A percentile compares a stretch with the other conserved stretches of the same genome.
These are phyloP conservation scores for Alternaria ethzedia DNA, from an alignment of 2,329 filamentous ascomycete species.

Conservation along the genomic window DNA sequence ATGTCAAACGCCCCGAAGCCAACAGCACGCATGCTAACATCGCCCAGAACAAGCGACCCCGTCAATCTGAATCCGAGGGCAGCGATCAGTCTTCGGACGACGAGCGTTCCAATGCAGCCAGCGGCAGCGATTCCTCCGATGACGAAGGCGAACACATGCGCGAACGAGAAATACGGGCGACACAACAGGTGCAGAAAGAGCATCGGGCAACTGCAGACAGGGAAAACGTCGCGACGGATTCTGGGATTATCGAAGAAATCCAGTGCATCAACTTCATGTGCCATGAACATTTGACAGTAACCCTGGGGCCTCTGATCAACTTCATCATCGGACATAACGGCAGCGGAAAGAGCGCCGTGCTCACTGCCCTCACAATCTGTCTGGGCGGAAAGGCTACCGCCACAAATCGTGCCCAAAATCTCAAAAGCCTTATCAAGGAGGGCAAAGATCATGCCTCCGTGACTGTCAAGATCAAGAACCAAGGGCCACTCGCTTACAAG, in stretches of 20 bases:
- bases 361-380: conserved; percentile 91
- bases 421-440: conserved; percentile 91
- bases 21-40: conserved; percentile 15
- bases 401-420: conserved; percentile 87
- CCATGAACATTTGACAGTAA: conserved; percentile 79
- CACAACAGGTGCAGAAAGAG: conserved; percentile 39
- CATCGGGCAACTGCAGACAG: conserved; percentile 26
- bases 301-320: conserved; percentile 93
- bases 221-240: conserved; percentile 75
- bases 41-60: conserved; percentile 40
- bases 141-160: conserved; percentile 21
- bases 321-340: conserved; percentile 98
- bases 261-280: conserved; percentile 97
- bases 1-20: conserved; percentile 9
- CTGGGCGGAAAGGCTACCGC: conserved; percentile 92
- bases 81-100: conserved; percentile 27
- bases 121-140: conserved; percentile 16
- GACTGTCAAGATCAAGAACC: conserved; percentile 87
- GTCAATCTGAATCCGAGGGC: conserved; percentile 28
- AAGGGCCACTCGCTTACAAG: conserved; percentile 83
- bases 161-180: conserved; percentile 35
- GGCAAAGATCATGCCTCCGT: conserved; percentile 75
- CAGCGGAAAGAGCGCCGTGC: conserved; percentile 93
- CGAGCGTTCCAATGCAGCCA: conserved; percentile 15
- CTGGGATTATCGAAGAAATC: conserved; percentile 87